These are phyloP conservation scores for Nakazawaea holstii DNA, from an alignment of 805 yeast species.

Conservation along the genomic window DNA sequence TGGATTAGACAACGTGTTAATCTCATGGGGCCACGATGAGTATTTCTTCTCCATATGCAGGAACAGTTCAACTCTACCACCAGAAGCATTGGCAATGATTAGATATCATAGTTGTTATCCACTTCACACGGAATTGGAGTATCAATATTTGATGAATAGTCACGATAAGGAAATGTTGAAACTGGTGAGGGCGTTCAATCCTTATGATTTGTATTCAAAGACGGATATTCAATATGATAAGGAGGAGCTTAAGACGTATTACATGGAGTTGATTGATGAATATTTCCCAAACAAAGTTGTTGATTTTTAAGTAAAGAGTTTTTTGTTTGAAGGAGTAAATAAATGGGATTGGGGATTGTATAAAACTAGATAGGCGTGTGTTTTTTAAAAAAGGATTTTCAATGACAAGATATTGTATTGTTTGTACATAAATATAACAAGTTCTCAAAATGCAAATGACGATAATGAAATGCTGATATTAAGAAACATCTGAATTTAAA, in stretches of 20 bases:
- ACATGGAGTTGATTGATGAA: constrained; percentile 59
- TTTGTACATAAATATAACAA: no score
- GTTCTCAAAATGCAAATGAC: no score
- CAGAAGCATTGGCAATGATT: constrained; percentile 68
- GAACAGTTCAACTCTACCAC: constrained; percentile 56
- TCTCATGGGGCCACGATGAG: constrained; percentile 79
- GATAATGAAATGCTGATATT: no score
- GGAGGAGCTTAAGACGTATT: constrained; percentile 50
- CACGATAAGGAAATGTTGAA: constrained; percentile 55
- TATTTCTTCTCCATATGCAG: constrained; percentile 72
- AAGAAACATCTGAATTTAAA: neutral
- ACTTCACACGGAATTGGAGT: constrained; percentile 70
- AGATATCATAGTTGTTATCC: constrained; percentile 74
- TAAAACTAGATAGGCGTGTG: neutral
- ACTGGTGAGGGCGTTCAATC: constrained; percentile 63
- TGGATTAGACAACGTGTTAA: constrained; percentile 65
- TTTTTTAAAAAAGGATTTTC: neutral
- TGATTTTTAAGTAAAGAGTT: constrained; percentile 38
- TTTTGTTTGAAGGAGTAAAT: no score
- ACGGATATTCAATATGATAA: constrained; percentile 42
- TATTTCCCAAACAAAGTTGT: constrained; percentile 53
- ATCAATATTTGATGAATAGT: constrained; percentile 56
- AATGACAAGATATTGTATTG: neutral
- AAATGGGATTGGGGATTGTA: no score
- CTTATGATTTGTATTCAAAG: constrained; percentile 65